Evolutionary conservation across 768 basidiomycete genomes (phyloP).

Genomic region (Clavulina sp.): DNA sequence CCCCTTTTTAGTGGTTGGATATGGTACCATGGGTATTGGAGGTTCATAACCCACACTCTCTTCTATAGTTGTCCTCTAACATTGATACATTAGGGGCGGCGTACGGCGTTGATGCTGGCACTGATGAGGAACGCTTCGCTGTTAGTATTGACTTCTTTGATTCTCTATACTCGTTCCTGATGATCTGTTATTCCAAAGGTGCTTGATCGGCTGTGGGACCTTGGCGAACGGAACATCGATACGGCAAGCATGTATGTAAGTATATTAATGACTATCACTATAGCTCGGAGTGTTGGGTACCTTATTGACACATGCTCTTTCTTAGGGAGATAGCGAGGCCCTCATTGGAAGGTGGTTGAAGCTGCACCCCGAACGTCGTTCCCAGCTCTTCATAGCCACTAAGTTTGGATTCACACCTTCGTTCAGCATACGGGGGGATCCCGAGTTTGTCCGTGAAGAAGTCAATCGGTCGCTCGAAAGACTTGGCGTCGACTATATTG

Average conservation of each 20-base stretch:
- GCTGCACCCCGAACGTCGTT: slow-evolving; percentile 31
- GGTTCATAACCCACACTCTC: too few species aligned
- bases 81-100: too few species aligned
- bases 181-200: slow-evolving; percentile 15
- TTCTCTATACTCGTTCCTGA: background rate
- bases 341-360: slow-evolving; percentile 35
- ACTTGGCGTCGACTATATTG: slow-evolving; percentile 11
- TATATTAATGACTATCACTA: background rate
- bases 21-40: slow-evolving; percentile 37
- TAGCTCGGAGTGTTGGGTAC: too few species aligned
- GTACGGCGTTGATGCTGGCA: slow-evolving; percentile 22
- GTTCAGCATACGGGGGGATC: slow-evolving; percentile 4
- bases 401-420: slow-evolving; percentile 24
- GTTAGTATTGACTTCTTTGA: slow-evolving; percentile 16
- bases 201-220: slow-evolving; percentile 26
- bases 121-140: slow-evolving; percentile 45
- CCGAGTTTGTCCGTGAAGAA: slow-evolving; percentile 10
- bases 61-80: too few species aligned
- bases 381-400: slow-evolving; percentile 44
- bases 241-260: background rate
- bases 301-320: background rate
- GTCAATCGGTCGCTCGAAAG: slow-evolving; percentile 9
- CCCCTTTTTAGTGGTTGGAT: slow-evolving; percentile 41
- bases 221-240: slow-evolving; percentile 33
- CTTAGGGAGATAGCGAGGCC: slow-evolving; percentile 24